Conservation (phyloP, 2,329 filamentous ascomycete species). For the Curvularia hawaiiensis region DNA sequence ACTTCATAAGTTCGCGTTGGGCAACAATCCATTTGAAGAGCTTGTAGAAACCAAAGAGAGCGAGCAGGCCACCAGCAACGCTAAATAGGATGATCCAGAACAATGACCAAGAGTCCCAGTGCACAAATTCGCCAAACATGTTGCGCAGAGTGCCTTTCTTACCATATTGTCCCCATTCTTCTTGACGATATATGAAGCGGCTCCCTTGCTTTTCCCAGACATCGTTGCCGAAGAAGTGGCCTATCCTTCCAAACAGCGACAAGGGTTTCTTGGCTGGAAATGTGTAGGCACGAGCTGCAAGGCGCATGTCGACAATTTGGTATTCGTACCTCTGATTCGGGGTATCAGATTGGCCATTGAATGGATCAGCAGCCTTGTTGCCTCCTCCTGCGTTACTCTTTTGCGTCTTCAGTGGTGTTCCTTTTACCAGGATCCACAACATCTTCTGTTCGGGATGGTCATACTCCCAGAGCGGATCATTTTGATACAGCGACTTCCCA, state of each 20-base stretch:
- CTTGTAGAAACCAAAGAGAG: slow-evolving; percentile 26
- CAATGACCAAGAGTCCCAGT: slow-evolving; percentile 33
- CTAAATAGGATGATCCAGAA: slow-evolving; percentile 30
- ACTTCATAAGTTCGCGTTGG: slow-evolving; percentile 38
- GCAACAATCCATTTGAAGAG: slow-evolving; percentile 26
- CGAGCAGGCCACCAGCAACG: slow-evolving; percentile 24
- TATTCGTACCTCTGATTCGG: slow-evolving; percentile 31
- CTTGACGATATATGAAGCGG: slow-evolving; percentile 30
- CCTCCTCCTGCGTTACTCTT: slow-evolving; percentile 4
- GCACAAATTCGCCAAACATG: slow-evolving; percentile 29
- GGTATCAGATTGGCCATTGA: slow-evolving; percentile 18
- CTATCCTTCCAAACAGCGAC: slow-evolving; percentile 26
- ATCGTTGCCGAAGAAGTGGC: slow-evolving; percentile 37
- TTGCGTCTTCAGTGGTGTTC: slow-evolving; percentile 19
- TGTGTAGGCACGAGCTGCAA: slow-evolving; percentile 28
- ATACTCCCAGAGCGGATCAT: slow-evolving; percentile 25
- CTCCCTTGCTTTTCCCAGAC: slow-evolving; percentile 31
- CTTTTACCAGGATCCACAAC: slow-evolving; percentile 34
- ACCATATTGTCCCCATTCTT: slow-evolving; percentile 41
- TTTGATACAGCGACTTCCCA: slow-evolving; percentile 20
- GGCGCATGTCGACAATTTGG: slow-evolving; percentile 30
- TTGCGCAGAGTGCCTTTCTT: slow-evolving; percentile 39
- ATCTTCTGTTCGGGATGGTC: slow-evolving; percentile 32
- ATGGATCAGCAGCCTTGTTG: slow-evolving; percentile 25
- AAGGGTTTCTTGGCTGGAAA: slow-evolving; percentile 19